Evolutionary conservation across 2,329 filamentous ascomycete species (phyloP).

Genomic region (Myriangium duriaei): DNA sequence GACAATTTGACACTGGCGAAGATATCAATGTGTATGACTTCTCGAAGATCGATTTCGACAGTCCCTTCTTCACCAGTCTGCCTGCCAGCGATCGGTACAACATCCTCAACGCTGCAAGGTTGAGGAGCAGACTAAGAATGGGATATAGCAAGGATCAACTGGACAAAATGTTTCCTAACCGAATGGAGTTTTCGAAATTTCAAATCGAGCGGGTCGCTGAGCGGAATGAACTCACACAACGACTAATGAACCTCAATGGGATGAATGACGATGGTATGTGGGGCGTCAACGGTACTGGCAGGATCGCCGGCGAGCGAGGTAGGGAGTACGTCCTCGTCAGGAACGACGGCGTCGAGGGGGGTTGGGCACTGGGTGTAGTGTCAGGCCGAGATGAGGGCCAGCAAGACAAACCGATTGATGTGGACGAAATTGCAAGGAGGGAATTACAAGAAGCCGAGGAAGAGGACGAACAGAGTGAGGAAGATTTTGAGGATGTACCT

Average conservation of each 20-base stretch:
- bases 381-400: conserved; percentile 68
- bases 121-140: conserved; percentile 85
- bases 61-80: conserved; percentile 85
- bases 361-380: conserved; percentile 91
- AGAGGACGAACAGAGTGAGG: conserved; percentile 55
- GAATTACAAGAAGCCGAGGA: conserved; percentile 42
- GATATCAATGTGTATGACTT: conserved; percentile 85
- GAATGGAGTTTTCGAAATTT: conserved; percentile 93
- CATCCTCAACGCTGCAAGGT: conserved; percentile 83
- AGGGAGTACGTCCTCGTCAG: conserved; percentile 93
- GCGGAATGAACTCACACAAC: conserved; percentile 85
- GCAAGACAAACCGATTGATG: conserved; percentile 79
- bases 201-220: conserved; percentile 91
- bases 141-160: conserved; percentile 92
- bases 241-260: conserved; percentile 86
- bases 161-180: conserved; percentile 90
- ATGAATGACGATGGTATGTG: conserved; percentile 70
- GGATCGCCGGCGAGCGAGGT: conserved; percentile 73
- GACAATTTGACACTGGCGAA: conserved; percentile 83
- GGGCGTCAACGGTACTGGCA: conserved; percentile 44
- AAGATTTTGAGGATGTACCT: conserved; percentile 83
- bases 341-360: conserved; percentile 87
- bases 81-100: conserved; percentile 90
- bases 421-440: conserved; percentile 52
- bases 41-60: conserved; percentile 95